Base-by-base conservation (phyloP, 495 filamentous ascomycete species). In the Tuber indicum region DNA sequence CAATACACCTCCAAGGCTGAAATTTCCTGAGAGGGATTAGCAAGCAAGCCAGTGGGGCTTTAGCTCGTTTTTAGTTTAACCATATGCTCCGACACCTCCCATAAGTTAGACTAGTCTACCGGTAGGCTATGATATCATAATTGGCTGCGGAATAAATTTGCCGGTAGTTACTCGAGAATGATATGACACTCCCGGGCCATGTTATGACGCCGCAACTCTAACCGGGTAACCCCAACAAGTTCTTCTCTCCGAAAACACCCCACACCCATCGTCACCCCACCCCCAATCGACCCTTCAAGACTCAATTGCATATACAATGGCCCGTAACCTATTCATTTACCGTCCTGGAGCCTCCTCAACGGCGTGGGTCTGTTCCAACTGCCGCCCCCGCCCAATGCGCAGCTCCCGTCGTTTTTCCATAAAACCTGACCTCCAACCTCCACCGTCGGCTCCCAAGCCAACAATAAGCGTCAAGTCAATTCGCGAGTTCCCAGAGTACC, bases 401-500 rank as follows among this genome's bases (percentile, higher is more conserved):
- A 36, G 58, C 5, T 32, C 58, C 16, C 58, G 26, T 36, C 26
- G 32, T 14, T 66, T 66, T 36, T 66, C 58, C 14, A 66, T 66
- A 66, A 66, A 66, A 19, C 58, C 58, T 8, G 58, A 66, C 58
- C 58, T 66, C 58, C 58, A 39, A 17, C 77, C 74, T 23, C 90
- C 92, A 0, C 87, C 93, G 19, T 92, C 89, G 70, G 95, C 94
- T 21, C 95, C 94, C 10, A 97, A 94, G 81, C 88, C 92, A 12
- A 87, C 86, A 32, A 88, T 94, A 72, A 91, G 98, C 84, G 87
- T 97, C 84, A 97, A 92, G 84, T 91, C 94, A 85, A 97, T 99
- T 84, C 93, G 94, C 73, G 88, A 92, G 74, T 92, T 95, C 84
- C 88, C 90, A 62, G 88, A 90, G 42, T 87, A 96, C 69, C 92